Evolutionary conservation across 371 early-diverging fungal genomes (phyloP), one percentile per base, ranked within the genome.

Genomic region (Batrachochytrium dendrobatidis): DNA sequence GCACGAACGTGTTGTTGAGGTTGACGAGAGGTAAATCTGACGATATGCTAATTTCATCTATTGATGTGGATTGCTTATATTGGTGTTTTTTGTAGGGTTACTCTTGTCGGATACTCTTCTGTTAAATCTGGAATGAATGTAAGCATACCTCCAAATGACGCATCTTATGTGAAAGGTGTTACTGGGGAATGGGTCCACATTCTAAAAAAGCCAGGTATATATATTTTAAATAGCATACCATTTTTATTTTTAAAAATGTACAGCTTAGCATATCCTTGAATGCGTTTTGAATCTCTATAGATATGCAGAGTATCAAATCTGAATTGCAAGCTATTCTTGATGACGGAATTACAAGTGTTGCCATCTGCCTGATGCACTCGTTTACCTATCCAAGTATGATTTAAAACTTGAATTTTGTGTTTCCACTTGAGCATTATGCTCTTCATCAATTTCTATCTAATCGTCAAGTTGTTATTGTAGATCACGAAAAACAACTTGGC

Each of bases 351-450:
- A 73, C 81, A 35, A 91, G 92, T 56, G 72, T 95, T 7, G 91
- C 98, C 12, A 78, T 97, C 26, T 93, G 92, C 60, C 72, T 95
- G 45, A 82, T 95, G 79, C 98, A 97, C 69, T 83, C 94, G 0
- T 95, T 88, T 73, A 91, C 91, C 7, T 95, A 76, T 61, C 82
- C 88, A 8, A 68, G 83, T 80, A 64, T 53, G 55, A 25, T 29
- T 26, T 22, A 44, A 34, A 32, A 18, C 18, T 46, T 22, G 45
- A 25, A 24, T 26, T 25, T 17, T 44, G 26, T 34, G 63, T 34
- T 0, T 34, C 17, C 34, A 12, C 26, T 6, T 26, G 34, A 54
- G 1, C 17, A n/a, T 18, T 34, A 26, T 25, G 17, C 12, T 4
- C 26, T 60, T 29, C 44, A 22, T 35, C 44, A 12, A 20, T 33